Conservation (phyloP, 495 filamentous ascomycete species). For the Cudoniella acicularis region DNA sequence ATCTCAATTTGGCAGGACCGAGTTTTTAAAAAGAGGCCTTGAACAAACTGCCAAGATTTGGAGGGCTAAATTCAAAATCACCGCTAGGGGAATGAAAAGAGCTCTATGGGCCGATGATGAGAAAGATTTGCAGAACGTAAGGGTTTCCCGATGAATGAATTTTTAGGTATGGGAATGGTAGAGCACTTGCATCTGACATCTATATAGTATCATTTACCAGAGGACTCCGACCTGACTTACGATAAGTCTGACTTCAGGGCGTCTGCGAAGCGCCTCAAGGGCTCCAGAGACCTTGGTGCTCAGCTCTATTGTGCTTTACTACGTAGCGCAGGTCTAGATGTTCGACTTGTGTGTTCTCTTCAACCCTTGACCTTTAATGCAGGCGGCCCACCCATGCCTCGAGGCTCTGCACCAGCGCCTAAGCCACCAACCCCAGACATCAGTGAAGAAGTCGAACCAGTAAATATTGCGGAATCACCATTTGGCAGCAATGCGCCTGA, state of each 20-base stretch:
- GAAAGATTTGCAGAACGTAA: conserved; percentile 54
- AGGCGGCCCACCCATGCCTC: conserved; percentile 32
- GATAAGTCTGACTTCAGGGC: conserved; percentile 67
- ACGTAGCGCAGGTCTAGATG: conserved; percentile 69
- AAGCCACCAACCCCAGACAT: conserved; percentile 45
- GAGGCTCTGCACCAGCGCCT: conserved; percentile 32
- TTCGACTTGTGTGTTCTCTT: conserved; percentile 90
- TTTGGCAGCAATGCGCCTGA: not conserved
- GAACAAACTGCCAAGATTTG: conserved; percentile 66
- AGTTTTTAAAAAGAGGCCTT: conserved; percentile 75
- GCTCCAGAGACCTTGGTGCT: conserved; percentile 84
- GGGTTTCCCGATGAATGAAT: too few relatives aligned
- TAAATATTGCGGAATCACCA: conserved; percentile 11
- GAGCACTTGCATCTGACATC: not conserved
- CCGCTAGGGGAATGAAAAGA: conserved; percentile 62
- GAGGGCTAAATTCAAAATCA: conserved; percentile 61
- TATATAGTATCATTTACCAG: conserved; percentile 46
- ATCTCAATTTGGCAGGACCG: conserved; percentile 66
- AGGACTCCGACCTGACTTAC: conserved; percentile 47
- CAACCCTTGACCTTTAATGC: conserved; percentile 74
- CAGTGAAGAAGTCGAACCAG: conserved; percentile 10
- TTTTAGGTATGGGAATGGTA: too few relatives aligned
- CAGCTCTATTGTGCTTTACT: conserved; percentile 88
- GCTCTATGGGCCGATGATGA: conserved; percentile 68
- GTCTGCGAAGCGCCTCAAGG: conserved; percentile 60